Evolutionary conservation across 2,329 filamentous ascomycete species (phyloP), one percentile per base, ranked within the genome.

Genomic region (Fusarium sp.): DNA sequence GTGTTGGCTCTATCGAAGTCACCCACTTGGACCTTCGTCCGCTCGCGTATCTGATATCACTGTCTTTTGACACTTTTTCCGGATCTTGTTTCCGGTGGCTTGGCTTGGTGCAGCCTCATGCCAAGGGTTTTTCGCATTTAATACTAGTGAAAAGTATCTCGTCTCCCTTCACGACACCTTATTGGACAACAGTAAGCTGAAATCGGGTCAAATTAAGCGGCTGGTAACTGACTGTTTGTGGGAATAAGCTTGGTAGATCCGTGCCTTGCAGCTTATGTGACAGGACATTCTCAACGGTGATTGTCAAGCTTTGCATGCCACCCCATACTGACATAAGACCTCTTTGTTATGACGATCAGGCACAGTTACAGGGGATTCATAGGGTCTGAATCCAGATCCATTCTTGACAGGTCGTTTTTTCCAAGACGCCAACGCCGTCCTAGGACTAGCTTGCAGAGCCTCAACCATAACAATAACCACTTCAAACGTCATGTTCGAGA

Each of bases 231-330:
- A 13, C 34, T 20, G 26, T 36, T 62, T 28, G 22, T 39, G 26
- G 66, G 48, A 67, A 67, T 62, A 54, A 50, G 20, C 18, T 22
- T 42, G 20, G 61, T 24, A 69, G 72, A 74, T 74, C 72, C 24
- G 34, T 72, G 47, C 39, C 67, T 69, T 36, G 22, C 39, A 57
- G 17, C 24, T 26, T 56, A 34, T 34, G 52, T 51, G 56, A 62
- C 30, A 51, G 44, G 39, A 58, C 56, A 26, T 5, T 26, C 6
- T 56, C 55, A 74, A 62, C 71, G 55, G 63, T 3, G 39, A 42
- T 30, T 18, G 30, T 28, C 59, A 45, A 65, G 39, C 62, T 68
- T 47, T 55, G 8, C 14, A 26, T 36, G 14, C 24, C 41, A 59
- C 56, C 20, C 47, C 51, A 32, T 41, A 44, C 38, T 51, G 8